These are phyloP conservation scores for Colletotrichum sp. DNA, from an alignment of 2,329 filamentous ascomycete species.

Conservation along the genomic window DNA sequence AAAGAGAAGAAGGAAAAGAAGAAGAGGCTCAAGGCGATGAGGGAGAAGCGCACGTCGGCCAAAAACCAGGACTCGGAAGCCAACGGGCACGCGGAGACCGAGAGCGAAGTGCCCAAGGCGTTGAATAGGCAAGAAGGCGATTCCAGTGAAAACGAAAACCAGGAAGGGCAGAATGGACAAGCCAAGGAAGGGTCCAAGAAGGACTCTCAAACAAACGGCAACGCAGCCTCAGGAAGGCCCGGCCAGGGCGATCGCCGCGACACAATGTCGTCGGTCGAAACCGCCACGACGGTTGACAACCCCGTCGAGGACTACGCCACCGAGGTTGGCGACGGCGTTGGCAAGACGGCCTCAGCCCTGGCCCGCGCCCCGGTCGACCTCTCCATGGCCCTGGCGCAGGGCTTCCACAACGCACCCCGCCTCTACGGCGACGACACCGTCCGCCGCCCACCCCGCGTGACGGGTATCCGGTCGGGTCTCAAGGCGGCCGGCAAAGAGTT, in stretches of 20 bases:
- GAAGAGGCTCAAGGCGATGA: constrained; percentile 42
- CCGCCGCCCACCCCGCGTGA: constrained; percentile 65
- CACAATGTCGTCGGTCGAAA: constrained; percentile 20
- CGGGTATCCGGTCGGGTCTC: constrained; percentile 67
- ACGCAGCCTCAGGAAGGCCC: not conserved
- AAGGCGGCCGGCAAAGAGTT: constrained; percentile 66
- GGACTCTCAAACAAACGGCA: not conserved
- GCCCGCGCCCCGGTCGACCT: constrained; percentile 64
- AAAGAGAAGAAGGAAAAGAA: constrained; percentile 55
- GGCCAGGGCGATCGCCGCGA: constrained; percentile 16
- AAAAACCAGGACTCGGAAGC: not conserved
- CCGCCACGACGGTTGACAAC: constrained; percentile 24
- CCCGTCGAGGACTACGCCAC: constrained; percentile 47
- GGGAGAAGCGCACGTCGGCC: constrained; percentile 21
- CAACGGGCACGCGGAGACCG: constrained; percentile 18
- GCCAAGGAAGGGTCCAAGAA: not conserved
- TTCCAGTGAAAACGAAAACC: not conserved
- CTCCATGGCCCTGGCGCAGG: constrained; percentile 65
- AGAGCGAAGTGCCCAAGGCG: not conserved
- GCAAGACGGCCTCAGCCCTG: constrained; percentile 54
- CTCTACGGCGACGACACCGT: constrained; percentile 75
- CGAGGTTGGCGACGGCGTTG: constrained; percentile 57
- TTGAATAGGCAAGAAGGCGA: not conserved
- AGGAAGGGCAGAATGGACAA: not conserved
- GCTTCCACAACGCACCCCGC: constrained; percentile 73